phyloP scores from a whole-genome alignment of 1,284 basidiomycete species.

The Apiotrichum veenhuisii region DNA sequence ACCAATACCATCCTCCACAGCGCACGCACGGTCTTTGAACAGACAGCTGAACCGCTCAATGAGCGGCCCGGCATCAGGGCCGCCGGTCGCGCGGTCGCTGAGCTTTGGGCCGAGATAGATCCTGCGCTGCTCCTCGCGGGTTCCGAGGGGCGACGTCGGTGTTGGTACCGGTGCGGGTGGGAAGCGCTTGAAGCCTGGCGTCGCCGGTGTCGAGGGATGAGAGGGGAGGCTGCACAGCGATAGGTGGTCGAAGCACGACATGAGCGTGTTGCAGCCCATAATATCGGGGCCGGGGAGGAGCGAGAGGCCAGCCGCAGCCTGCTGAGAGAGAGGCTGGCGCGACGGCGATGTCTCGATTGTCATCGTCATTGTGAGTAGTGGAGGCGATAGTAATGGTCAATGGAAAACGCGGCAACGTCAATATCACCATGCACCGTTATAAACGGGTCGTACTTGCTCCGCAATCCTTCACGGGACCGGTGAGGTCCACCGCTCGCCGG shows the following conservation, averaged over 20 bases:
- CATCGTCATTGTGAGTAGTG: background rate
- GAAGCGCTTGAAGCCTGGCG: conserved; percentile 22
- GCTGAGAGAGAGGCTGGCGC: background rate
- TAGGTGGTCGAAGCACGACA: conserved; percentile 34
- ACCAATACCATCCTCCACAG: background rate
- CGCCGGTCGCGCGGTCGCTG: conserved; percentile 42
- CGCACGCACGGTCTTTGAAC: conserved; percentile 44
- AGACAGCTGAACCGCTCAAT: conserved; percentile 46
- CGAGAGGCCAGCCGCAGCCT: conserved; percentile 22
- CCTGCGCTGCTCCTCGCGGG: conserved; percentile 34
- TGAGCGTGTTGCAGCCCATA: conserved; percentile 31
- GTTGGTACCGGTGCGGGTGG: conserved; percentile 22
- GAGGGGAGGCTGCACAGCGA: conserved; percentile 22
- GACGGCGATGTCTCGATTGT: background rate
- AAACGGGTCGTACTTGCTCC: background rate
- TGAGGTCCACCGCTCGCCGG: too few species aligned
- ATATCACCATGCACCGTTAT: too few species aligned
- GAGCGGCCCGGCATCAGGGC: conserved; percentile 45
- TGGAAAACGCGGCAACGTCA: too few species aligned
- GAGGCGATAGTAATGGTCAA: background rate
- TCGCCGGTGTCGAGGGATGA: background rate
- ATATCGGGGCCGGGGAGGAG: conserved; percentile 29
- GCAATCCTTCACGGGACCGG: too few species aligned
- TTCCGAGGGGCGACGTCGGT: conserved; percentile 25
- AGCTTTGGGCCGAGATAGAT: conserved; percentile 44